Evolutionary conservation across 176 grass and related monocot genomes (phyloP).

Genomic region (Typha latifolia): DNA sequence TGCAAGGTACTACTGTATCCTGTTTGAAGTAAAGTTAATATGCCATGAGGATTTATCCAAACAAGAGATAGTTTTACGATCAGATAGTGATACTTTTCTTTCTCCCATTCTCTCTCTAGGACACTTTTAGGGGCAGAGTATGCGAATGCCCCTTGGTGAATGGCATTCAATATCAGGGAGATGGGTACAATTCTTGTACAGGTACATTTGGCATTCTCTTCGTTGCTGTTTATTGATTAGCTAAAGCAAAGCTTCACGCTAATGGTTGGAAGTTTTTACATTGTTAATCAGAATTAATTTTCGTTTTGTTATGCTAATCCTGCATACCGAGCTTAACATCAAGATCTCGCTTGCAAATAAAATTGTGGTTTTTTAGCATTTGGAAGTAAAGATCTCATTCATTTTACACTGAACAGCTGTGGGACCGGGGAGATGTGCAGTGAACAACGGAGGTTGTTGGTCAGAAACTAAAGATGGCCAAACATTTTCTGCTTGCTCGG

Average conservation of each 20-base stretch:
- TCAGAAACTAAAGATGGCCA: conserved; percentile 35
- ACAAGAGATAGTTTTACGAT: neutral
- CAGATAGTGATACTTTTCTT: neutral
- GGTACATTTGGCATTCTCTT: conserved; percentile 15
- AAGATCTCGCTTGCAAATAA: too few relatives aligned
- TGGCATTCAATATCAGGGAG: conserved; percentile 61
- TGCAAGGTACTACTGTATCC: conserved; percentile 41
- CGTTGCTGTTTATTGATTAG: neutral
- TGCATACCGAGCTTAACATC: too few relatives aligned
- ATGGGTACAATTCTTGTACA: conserved; percentile 74
- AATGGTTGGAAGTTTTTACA: neutral
- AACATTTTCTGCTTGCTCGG: conserved; percentile 74
- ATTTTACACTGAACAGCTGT: conserved; percentile 34
- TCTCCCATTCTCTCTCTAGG: conserved; percentile 20
- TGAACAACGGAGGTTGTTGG: conserved; percentile 80
- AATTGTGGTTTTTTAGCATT: neutral
- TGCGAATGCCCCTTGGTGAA: conserved; percentile 62
- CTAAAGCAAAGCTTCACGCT: neutral
- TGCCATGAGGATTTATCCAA: neutral
- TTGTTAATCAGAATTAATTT: too few relatives aligned
- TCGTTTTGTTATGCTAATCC: too few relatives aligned
- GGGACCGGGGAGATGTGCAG: conserved; percentile 69
- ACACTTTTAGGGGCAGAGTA: conserved; percentile 81
- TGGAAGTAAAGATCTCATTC: neutral
- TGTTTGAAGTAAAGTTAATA: neutral